These are phyloP conservation scores for Trametes meyenii DNA, from an alignment of 768 basidiomycete genomes.

Conservation along the genomic window DNA sequence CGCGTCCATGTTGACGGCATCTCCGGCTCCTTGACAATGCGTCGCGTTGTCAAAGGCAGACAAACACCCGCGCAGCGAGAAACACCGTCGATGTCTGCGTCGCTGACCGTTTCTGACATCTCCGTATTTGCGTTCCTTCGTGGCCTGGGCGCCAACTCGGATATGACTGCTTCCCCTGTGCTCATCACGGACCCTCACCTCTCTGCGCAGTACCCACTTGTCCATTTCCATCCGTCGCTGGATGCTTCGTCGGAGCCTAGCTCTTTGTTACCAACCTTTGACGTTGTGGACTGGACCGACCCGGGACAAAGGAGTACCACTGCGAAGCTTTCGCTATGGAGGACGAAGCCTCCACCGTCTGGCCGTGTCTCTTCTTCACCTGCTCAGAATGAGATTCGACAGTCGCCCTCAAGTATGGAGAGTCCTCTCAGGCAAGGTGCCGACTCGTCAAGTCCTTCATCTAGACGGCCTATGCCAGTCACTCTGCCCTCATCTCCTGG, in stretches of 20 bases:
- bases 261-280: conserved; percentile 53
- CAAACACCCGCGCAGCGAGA: background rate
- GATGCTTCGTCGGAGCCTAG: background rate
- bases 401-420: no score
- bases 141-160: conserved; percentile 21
- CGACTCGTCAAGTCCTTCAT: conserved; percentile 4
- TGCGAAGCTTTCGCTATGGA: conserved; percentile 66
- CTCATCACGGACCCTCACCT: conserved; percentile 77
- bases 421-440: background rate
- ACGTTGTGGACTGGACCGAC: conserved; percentile 65
- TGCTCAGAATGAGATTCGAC: background rate
- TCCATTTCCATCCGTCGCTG: conserved; percentile 45
- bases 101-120: conserved; percentile 44
- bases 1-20: conserved; percentile 42
- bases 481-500: conserved; percentile 22
- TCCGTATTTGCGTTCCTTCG: conserved; percentile 56
- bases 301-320: conserved; percentile 42
- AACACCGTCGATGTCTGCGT: conserved; percentile 6
- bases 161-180: conserved; percentile 57
- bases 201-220: conserved; percentile 52
- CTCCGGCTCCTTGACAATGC: conserved; percentile 28
- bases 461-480: conserved; percentile 5
- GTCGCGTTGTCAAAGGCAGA: background rate
- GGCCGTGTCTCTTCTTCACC: conserved; percentile 27
- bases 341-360: conserved; percentile 43